Evolutionary conservation across 331 rosid species (phyloP).

Genomic region (Rosa hybrid): DNA sequence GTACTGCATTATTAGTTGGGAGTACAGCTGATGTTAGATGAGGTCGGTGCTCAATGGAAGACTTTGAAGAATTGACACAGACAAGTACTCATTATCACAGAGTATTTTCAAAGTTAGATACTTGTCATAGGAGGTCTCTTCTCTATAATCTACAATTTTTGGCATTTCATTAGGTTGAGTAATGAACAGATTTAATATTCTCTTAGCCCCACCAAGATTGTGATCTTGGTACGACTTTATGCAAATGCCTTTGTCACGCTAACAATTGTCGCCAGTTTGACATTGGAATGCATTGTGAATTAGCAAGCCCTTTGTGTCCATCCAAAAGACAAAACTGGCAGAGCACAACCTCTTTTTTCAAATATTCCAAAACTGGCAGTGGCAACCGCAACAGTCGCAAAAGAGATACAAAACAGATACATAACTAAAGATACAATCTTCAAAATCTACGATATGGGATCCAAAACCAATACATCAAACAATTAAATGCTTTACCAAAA

Average conservation of each 20-base stretch:
- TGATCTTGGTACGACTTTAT: background rate
- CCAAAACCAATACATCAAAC: too few species aligned
- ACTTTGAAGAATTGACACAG: background rate
- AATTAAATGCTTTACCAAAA: too few species aligned
- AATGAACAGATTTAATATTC: background rate
- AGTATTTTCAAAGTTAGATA: background rate
- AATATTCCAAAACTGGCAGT: too few species aligned
- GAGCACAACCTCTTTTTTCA: too few species aligned
- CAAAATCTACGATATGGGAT: too few species aligned
- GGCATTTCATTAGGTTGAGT: slow-evolving; percentile 15
- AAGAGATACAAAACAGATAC: too few species aligned
- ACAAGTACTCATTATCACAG: background rate
- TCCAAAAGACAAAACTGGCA: too few species aligned
- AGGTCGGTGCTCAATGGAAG: background rate
- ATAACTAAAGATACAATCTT: too few species aligned
- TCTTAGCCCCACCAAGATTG: background rate
- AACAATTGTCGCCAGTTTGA: too few species aligned
- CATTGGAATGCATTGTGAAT: too few species aligned
- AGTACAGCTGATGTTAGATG: background rate
- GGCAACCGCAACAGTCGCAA: too few species aligned
- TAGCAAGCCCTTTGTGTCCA: too few species aligned
- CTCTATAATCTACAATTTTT: slow-evolving; percentile 15
- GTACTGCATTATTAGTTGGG: slow-evolving; percentile 3
- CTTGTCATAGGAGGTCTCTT: background rate
- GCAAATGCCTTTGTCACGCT: background rate